These are phyloP conservation scores for Metschnikowia orientalis DNA, from an alignment of 805 yeast species.

Conservation along the genomic window DNA sequence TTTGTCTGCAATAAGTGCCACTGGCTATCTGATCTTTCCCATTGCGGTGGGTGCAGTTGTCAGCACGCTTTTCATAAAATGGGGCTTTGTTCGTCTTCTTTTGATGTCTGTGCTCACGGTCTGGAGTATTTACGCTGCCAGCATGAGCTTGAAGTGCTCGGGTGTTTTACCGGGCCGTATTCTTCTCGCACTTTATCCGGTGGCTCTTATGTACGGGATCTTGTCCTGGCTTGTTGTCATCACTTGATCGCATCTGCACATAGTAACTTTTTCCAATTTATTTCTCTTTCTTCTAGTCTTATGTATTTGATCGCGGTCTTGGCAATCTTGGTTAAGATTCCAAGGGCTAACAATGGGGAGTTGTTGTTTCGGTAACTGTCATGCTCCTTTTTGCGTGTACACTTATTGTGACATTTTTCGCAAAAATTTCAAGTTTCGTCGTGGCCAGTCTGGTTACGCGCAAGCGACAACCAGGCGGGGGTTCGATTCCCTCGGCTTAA, in stretches of 20 bases:
- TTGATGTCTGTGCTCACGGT: constrained; percentile 43
- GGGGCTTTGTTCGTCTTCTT: constrained; percentile 47
- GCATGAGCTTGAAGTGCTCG: constrained; percentile 55
- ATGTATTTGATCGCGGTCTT: too few relatives aligned
- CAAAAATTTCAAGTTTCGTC: constrained; percentile 13
- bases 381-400: too few relatives aligned
- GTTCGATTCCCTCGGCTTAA: constrained; percentile 23
- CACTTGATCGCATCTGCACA: constrained; percentile 38
- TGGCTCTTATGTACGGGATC: constrained; percentile 56
- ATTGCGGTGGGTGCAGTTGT: constrained; percentile 50
- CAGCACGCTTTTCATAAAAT: constrained; percentile 42
- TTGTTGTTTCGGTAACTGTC: too few relatives aligned
- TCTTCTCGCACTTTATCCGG: constrained; percentile 61
- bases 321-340: too few relatives aligned
- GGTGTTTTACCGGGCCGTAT: constrained; percentile 64
- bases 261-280: too few relatives aligned
- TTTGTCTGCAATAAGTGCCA: constrained; percentile 63
- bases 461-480: constrained; percentile 8
- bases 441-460: constrained; percentile 17
- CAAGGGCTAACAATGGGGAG: too few relatives aligned
- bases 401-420: too few relatives aligned
- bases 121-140: constrained; percentile 66
- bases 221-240: constrained; percentile 66
- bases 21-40: constrained; percentile 70
- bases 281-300: too few relatives aligned